A percentile compares a stretch with the other conserved stretches of the same genome.
phyloP scores from a whole-genome alignment of 345 rosid species.

The Psidium guajava region DNA sequence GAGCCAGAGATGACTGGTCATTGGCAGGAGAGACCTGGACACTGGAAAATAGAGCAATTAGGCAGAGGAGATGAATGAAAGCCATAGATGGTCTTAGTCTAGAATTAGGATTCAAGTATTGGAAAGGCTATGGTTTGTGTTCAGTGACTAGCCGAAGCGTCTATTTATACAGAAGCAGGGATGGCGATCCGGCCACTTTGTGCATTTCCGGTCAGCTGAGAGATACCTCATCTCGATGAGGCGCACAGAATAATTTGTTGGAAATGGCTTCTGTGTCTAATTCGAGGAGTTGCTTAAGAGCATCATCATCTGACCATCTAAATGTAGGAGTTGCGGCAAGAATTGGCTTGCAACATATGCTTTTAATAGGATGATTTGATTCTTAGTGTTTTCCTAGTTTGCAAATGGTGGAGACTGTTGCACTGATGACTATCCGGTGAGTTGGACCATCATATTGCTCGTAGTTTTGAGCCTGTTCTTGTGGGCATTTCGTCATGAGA shows the following conservation, averaged over 20 bases:
- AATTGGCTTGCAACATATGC: too few relatives aligned
- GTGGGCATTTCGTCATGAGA: not conserved
- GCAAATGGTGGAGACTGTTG: not conserved
- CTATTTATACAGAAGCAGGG: not conserved
- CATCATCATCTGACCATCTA: not conserved
- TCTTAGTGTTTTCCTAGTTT: not conserved
- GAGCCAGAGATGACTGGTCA: not conserved
- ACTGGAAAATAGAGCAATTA: not conserved
- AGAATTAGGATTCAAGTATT: not conserved
- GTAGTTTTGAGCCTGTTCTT: not conserved
- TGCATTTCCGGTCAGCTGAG: not conserved
- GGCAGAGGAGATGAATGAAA: not conserved
- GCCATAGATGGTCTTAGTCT: not conserved
- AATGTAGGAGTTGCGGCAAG: not conserved
- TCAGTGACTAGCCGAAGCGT: not conserved
- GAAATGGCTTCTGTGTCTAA: not conserved
- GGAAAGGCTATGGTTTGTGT: not conserved
- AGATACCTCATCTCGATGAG: not conserved
- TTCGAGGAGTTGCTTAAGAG: not conserved
- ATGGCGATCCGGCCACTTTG: not conserved
- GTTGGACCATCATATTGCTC: not conserved
- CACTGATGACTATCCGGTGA: not conserved
- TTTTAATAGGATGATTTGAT: not conserved
- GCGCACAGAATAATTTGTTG: not conserved
- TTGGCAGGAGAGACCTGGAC: not conserved